Evolutionary conservation across 2,329 filamentous ascomycete species (phyloP).

Genomic region (Talaromyces funiculosus): DNA sequence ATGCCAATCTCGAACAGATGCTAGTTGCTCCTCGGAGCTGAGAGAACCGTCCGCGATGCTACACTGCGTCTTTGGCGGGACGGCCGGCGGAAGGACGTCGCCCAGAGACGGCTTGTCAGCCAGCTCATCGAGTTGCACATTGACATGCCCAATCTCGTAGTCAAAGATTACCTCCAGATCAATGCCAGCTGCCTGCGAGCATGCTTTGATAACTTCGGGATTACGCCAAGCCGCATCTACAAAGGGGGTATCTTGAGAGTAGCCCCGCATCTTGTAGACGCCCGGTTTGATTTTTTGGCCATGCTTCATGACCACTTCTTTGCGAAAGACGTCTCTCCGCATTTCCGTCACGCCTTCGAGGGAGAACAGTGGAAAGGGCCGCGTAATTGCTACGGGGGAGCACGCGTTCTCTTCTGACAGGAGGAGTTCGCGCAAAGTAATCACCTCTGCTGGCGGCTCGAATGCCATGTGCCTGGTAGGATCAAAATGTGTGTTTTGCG

Average conservation of each 20-base stretch:
- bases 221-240: too few relatives aligned
- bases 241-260: too few relatives aligned
- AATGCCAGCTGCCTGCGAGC: background rate
- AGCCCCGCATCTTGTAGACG: too few relatives aligned
- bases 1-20: slow-evolving; percentile 1
- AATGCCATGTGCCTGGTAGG: background rate
- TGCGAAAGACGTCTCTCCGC: background rate
- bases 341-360: background rate
- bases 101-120: background rate
- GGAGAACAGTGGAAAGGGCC: background rate
- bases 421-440: background rate
- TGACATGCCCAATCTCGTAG: background rate
- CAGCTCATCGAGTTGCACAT: background rate
- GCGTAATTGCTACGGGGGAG: background rate
- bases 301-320: slow-evolving; percentile 1
- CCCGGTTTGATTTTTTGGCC: too few relatives aligned
- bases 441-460: background rate
- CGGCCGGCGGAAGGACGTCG: background rate
- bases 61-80: background rate
- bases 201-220: background rate
- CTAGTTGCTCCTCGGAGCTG: too few relatives aligned
- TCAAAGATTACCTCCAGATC: too few relatives aligned
- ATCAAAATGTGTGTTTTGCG: too few relatives aligned
- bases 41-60: too few relatives aligned
- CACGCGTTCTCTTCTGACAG: background rate